Evolutionary conservation across 306 rosid genomes (phyloP), one percentile per base, ranked within the genome.

Genomic region (Oemleria cerasiformis): DNA sequence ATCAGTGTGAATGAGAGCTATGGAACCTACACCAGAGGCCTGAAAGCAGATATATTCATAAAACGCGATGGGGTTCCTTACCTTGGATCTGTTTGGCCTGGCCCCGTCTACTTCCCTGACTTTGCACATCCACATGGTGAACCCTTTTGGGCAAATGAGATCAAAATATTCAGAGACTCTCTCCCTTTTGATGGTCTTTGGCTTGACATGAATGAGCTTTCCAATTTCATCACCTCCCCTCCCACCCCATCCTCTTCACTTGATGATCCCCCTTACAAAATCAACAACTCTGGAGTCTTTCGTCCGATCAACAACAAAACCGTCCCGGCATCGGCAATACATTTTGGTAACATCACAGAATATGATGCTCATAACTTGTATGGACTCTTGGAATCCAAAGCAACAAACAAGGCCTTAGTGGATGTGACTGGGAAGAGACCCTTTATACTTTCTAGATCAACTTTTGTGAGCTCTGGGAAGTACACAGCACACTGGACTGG

Each of bases 401-500:
- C 77, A 54, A 90, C 98, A 19, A 79, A 83, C 77, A 82, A 70
- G 59, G 96, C 88, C 47, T 86, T 93, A 14, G 36, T 64, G 41
- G 43, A 75, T 67, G 74, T 79, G 41, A 90, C 84, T 74, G 89
- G 96, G 75, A 90, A 71, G 82, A 88, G 98, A 85, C 98, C 98
- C 23, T 93, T 93, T 75, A 41, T 93, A 65, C 86, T 93, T 17
- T 59, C 88, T 44, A 88, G 97, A 82, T 93, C 98, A 39, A 93
- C 96, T 75, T 93, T 87, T 83, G 86, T 90, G 4, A 79, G 97
- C 82, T 88, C 98, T 23, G 98, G 98, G 16, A 90, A 77, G 87
- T 90, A 90, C 79, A 38, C 90, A 39, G 98, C 97, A 3, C 98
- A 93, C 61, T 93, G 98, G 97, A 93, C 98, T 14, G 97, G 97